Evolutionary conservation across 2,329 filamentous ascomycete genomes (phyloP).

Genomic region (Trichoderma polysporum): DNA sequence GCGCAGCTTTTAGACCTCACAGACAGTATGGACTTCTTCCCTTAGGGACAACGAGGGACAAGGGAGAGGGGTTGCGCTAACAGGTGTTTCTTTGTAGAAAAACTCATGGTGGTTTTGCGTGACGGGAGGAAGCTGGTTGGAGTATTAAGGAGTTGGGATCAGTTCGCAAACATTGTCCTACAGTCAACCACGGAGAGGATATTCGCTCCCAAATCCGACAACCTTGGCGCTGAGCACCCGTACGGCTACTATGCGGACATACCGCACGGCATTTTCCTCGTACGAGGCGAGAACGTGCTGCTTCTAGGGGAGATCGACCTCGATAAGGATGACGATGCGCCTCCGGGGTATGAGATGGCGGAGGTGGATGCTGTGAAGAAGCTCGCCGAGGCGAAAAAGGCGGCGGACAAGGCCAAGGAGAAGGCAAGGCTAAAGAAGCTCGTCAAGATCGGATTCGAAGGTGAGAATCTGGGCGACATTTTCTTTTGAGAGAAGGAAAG

Average conservation of each 20-base stretch:
- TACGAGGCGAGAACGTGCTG: constrained; percentile 95
- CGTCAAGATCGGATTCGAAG: constrained; percentile 79
- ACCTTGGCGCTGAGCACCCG: constrained; percentile 37
- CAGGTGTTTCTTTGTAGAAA: constrained; percentile 61
- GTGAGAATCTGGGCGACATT: constrained; percentile 75
- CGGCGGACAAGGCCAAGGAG: constrained; percentile 67
- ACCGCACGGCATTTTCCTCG: constrained; percentile 81
- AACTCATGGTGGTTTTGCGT: constrained; percentile 85
- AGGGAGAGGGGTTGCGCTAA: constrained; percentile 24
- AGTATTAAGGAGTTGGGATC: constrained; percentile 92
- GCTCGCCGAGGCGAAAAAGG: constrained; percentile 70
- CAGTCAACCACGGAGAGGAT: constrained; percentile 90
- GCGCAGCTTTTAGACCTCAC: constrained; percentile 94
- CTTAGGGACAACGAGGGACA: not conserved
- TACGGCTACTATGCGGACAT: constrained; percentile 75
- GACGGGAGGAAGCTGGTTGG: constrained; percentile 94
- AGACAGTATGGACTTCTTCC: constrained; percentile 69
- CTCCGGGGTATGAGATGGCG: constrained; percentile 68
- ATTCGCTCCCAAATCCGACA: constrained; percentile 59
- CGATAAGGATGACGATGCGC: constrained; percentile 86
- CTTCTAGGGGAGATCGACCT: constrained; percentile 94
- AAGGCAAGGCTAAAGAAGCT: constrained; percentile 71
- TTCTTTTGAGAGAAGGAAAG: constrained; percentile 52
- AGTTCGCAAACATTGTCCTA: constrained; percentile 94
- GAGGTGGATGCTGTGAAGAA: constrained; percentile 68